These are phyloP conservation scores for Zasmidium cellare DNA, from an alignment of 2,329 filamentous ascomycete species.

Conservation along the genomic window DNA sequence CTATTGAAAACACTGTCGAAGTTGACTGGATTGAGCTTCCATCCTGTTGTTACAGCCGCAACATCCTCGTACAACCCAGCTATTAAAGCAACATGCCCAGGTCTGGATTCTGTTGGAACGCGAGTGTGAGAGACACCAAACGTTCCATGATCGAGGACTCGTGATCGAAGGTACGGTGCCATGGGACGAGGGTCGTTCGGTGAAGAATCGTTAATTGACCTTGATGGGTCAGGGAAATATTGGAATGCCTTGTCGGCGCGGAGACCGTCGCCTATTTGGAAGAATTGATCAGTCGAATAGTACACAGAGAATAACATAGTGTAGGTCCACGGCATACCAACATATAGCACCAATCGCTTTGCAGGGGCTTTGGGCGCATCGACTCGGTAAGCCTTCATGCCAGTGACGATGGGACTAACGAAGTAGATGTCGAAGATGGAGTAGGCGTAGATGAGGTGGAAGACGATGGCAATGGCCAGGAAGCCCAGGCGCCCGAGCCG, in stretches of 20 bases:
- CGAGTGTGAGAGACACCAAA: slow-evolving; percentile 97
- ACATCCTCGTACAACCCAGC: slow-evolving; percentile 97
- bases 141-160: slow-evolving; percentile 83
- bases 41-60: slow-evolving; percentile 92
- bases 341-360: slow-evolving; percentile 86
- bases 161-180: slow-evolving; percentile 86
- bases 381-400: slow-evolving; percentile 80
- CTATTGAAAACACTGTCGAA: slow-evolving; percentile 99
- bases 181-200: slow-evolving; percentile 73
- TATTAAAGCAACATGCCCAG: slow-evolving; percentile 94
- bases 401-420: slow-evolving; percentile 92
- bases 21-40: slow-evolving; percentile 97
- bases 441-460: slow-evolving; percentile 90
- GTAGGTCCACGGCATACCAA: slow-evolving; percentile 57
- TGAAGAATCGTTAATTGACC: slow-evolving; percentile 54
- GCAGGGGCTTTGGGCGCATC: slow-evolving; percentile 74
- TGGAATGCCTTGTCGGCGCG: slow-evolving; percentile 98
- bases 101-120: slow-evolving; percentile 93
- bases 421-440: slow-evolving; percentile 99
- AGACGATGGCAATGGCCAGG: slow-evolving; percentile 81
- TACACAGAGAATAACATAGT: slow-evolving; percentile 3
- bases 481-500: slow-evolving; percentile 74
- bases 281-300: slow-evolving; percentile 1
- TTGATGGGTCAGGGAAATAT: slow-evolving; percentile 83
- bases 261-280: slow-evolving; percentile 70